Base-by-base conservation (phyloP, 345 rosid genomes). In the Carallia brachiata region DNA sequence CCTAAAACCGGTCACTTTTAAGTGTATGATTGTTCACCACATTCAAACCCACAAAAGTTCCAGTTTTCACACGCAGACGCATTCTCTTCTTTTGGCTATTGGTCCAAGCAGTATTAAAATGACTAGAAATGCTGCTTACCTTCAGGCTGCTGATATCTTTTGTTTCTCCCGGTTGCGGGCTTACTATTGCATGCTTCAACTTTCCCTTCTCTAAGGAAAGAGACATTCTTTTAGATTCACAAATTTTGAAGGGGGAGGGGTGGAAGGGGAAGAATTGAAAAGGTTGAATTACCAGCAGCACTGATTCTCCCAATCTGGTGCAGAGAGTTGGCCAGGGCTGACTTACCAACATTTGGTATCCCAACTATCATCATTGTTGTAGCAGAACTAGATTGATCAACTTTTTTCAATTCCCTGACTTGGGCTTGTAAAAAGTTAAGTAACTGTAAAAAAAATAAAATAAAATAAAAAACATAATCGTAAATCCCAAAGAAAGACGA, bases 301-400 rank as follows among this genome's bases (percentile, higher is more conserved):
- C 88, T 82, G 57, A 89, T 88, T 80, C 98, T 85, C 69, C 98
- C 97, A 61, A 90, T 81, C 48, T 84, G 91, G 86, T 90, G 97
- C 85, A 90, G 81, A 40, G 96, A 82, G 79, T 87, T 90, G 63
- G 88, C 82, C 3, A 90, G 86, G 52, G 97, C 98, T 2, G 98
- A 91, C 50, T 91, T 91, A 67, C 98, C 98, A 27, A 86, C 92
- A 44, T 89, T 93, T 31, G 98, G 97, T 75, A 91, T 81, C 77
- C 97, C 97, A 6, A 85, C 85, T 30, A 93, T 78, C 96, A 93
- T 82, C 53, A 84, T 67, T 44, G 92, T 84, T 65, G 80, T 63
- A 36, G 98, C 84, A 66, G 56, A 72, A 74, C 81, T 52, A 53
- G 77, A 77, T 73, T 78, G 67, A 36, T 80, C 93, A 54, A 69